Evolutionary conservation across 192 early-diverging fungal species (phyloP).

Genomic region (Glomus cerebriforme): DNA sequence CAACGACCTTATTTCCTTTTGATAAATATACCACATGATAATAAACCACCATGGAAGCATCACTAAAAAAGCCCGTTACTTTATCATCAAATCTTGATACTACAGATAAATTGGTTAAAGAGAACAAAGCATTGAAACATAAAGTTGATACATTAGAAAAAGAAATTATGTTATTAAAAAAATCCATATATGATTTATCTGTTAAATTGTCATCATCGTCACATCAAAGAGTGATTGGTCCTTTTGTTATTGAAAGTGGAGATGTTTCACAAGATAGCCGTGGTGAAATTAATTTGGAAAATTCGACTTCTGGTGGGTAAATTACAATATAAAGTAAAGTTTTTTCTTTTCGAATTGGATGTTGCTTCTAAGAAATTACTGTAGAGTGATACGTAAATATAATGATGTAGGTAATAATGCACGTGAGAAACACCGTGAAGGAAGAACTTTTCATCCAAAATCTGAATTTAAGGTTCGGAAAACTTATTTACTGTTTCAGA

Average conservation of each 20-base stretch:
- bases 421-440: conserved; percentile 45
- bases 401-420: neutral
- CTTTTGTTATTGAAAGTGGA: conserved; percentile 50
- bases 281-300: conserved; percentile 17
- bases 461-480: conserved; percentile 63
- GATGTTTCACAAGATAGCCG: conserved; percentile 26
- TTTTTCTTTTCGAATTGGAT: too few relatives aligned
- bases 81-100: conserved; percentile 14
- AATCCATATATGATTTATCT: conserved; percentile 80
- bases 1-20: neutral
- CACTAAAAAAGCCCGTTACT: neutral
- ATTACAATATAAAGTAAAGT: neutral
- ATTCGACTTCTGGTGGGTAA: conserved; percentile 15
- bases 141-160: conserved; percentile 69
- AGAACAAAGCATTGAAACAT: conserved; percentile 72
- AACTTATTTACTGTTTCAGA: neutral
- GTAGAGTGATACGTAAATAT: neutral
- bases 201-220: conserved; percentile 61
- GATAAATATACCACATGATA: neutral
- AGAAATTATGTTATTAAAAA: conserved; percentile 81
- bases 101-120: conserved; percentile 63
- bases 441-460: conserved; percentile 61
- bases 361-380: neutral
- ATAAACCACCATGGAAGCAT: neutral
- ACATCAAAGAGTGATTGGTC: conserved; percentile 38